These are phyloP conservation scores for Begonia peltatifolia DNA, from an alignment of 306 rosid species.

Conservation along the genomic window DNA sequence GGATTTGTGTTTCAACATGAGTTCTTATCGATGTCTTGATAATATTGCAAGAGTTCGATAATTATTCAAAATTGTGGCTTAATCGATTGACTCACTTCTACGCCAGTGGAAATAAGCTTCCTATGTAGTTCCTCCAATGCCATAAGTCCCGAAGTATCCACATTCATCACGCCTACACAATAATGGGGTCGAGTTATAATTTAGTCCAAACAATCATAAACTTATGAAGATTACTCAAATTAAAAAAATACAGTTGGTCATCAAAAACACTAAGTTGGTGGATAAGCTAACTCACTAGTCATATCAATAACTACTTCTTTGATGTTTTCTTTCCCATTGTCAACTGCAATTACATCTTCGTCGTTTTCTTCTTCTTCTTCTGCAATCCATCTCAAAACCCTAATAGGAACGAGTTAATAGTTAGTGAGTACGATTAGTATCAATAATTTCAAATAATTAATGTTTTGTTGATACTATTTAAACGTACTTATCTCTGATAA, in stretches of 20 bases:
- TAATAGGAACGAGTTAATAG: slow-evolving; percentile 4
- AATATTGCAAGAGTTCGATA: too few species aligned
- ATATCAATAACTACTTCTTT: slow-evolving; percentile 54
- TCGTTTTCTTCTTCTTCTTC: slow-evolving; percentile 28
- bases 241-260: background rate
- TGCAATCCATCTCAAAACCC: slow-evolving; percentile 42
- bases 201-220: background rate
- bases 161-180: slow-evolving; percentile 40
- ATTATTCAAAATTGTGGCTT: background rate
- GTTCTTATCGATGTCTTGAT: too few species aligned
- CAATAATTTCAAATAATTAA: background rate
- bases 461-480: too few species aligned
- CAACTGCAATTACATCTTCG: slow-evolving; percentile 1
- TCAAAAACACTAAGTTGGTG: background rate
- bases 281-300: slow-evolving; percentile 41
- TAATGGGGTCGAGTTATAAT: too few species aligned
- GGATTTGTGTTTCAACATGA: too few species aligned
- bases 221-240: background rate
- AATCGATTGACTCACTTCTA: slow-evolving; percentile 22
- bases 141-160: slow-evolving; percentile 76
- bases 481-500: slow-evolving; percentile 56
- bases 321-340: slow-evolving; percentile 20
- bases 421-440: background rate
- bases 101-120: slow-evolving; percentile 33
- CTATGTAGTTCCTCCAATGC: slow-evolving; percentile 60